These are phyloP conservation scores for Sugiyamaella sp. DNA, from an alignment of 1,139 yeast species.

Conservation along the genomic window DNA sequence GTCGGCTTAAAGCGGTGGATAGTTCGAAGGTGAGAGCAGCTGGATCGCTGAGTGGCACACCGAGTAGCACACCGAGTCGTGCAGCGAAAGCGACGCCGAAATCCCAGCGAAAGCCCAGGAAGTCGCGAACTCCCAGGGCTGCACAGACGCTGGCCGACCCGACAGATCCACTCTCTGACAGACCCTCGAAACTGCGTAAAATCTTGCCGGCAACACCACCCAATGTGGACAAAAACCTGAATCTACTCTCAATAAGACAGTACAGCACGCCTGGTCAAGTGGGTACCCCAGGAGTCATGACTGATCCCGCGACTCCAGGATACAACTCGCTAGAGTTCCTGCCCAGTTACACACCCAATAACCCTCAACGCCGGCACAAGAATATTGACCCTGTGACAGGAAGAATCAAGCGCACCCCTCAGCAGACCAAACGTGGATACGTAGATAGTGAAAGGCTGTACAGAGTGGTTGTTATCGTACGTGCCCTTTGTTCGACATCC, in stretches of 20 bases:
- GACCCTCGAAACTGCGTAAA: background rate
- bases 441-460: constrained; percentile 53
- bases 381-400: constrained; percentile 23
- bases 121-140: background rate
- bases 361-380: background rate
- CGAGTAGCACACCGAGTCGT: no score
- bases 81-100: background rate
- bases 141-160: background rate
- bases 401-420: constrained; percentile 7
- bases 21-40: background rate
- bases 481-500: constrained; percentile 52
- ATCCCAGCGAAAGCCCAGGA: background rate
- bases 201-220: no score
- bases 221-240: no score
- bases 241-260: background rate
- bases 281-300: no score
- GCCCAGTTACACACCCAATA: background rate
- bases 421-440: constrained; percentile 23
- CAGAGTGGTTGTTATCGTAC: constrained; percentile 64
- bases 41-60: no score
- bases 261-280: background rate
- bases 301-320: background rate
- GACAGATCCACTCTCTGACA: background rate
- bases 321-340: background rate
- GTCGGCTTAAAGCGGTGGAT: constrained; percentile 10